phyloP scores from a whole-genome alignment of 2,329 filamentous ascomycete species.

The Beauveria asiatica region DNA sequence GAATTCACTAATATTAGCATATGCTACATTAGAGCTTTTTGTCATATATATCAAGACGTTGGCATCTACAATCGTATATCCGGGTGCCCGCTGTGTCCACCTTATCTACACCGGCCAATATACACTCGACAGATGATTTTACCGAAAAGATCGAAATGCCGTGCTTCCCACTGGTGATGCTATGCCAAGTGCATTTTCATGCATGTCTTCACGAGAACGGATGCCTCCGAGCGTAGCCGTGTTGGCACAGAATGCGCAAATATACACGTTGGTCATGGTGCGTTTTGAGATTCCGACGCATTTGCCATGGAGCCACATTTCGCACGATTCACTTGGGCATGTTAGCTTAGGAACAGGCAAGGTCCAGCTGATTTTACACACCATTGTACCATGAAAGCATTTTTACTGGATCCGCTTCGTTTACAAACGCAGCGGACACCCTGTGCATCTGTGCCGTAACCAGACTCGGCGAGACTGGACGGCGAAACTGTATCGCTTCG shows the following conservation, averaged over 20 bases:
- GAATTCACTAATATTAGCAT: neutral
- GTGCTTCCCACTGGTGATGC: slow-evolving; percentile 34
- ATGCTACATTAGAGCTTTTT: neutral
- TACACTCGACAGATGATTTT: slow-evolving; percentile 7
- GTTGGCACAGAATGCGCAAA: slow-evolving; percentile 55
- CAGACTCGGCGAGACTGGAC: slow-evolving; percentile 40
- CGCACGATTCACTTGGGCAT: slow-evolving; percentile 48
- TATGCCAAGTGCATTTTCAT: slow-evolving; percentile 19
- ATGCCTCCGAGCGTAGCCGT: slow-evolving; percentile 46
- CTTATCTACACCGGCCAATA: neutral
- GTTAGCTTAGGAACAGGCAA: neutral
- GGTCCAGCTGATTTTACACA: slow-evolving; percentile 26
- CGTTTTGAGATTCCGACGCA: slow-evolving; percentile 52
- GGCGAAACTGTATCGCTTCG: slow-evolving; percentile 39
- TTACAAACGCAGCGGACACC: slow-evolving; percentile 51
- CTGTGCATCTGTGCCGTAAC: slow-evolving; percentile 32
- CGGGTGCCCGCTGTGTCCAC: slow-evolving; percentile 3
- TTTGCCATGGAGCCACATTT: slow-evolving; percentile 56
- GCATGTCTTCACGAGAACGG: slow-evolving; percentile 36
- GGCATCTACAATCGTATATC: slow-evolving; percentile 9
- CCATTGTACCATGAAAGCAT: slow-evolving; percentile 56
- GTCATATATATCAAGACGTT: slow-evolving; percentile 2
- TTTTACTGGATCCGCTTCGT: slow-evolving; percentile 33
- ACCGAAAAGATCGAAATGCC: slow-evolving; percentile 35
- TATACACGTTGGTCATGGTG: slow-evolving; percentile 51